Base-by-base conservation (phyloP, 768 basidiomycete genomes). In the Podaxis pistillaris region DNA sequence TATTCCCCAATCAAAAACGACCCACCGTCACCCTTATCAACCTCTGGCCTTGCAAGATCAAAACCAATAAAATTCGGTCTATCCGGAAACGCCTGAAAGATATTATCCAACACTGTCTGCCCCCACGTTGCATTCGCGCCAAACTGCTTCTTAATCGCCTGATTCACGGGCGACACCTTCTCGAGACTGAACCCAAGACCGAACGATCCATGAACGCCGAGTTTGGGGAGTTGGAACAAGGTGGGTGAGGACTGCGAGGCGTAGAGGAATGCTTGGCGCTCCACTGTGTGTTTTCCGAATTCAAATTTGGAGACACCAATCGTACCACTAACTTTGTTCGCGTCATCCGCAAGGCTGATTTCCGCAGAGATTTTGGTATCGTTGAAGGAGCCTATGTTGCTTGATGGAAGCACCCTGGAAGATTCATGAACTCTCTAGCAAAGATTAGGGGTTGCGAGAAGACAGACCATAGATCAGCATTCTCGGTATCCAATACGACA, bases 1-100 rank as follows among this genome's bases (percentile, higher is more conserved):
- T 78, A 80, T 61, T 78, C 80, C 49, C 80, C 77, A 47, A 83
- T 77, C 1, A 73, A 68, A 66, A 83, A 72, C 1, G 73, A 72
- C 0, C 81, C 81, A 47, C 78, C 80, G 9, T 71, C 70, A 0
- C 74, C 78, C n/a, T 75, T 67, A 37, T 78, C 76, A 15, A 78
- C 67, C 53, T 81, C 75, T 1, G 72, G 70, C 1, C 80, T 72
- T 5, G 78, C 72, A 15, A 83, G 73, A 15, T 80, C 74, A 33
- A 83, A 65, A 4, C 76, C 76, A 63, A 83, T 68, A n/a, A 80
- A 74, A 33, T 75, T 77, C 4, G 79, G 75, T 0, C 70, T 63
- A 9, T 65, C 58, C 0, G 76, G 68, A 56, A 76, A 68, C 62
- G 77, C 74, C 0, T 65, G 66, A 60, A 78, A 81, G 36, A 82